Base-by-base conservation (phyloP, 140 eudicot species). In the Ambrosia hybrid region DNA sequence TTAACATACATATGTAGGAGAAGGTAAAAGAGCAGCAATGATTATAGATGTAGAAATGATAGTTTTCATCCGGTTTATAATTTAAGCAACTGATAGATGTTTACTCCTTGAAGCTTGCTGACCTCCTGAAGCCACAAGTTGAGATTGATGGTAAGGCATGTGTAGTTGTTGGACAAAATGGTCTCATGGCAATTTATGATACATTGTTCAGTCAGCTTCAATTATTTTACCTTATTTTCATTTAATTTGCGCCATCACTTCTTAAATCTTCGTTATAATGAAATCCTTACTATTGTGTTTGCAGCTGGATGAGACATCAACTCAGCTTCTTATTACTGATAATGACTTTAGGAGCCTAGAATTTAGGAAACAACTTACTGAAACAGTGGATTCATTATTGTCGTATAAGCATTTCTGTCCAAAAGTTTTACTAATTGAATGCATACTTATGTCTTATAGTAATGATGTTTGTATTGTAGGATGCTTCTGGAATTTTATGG, bases 101-200 rank as follows among this genome's bases (percentile, higher is more conserved):
- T 65, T 46, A 48, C 26, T 61, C 14, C 38, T 52, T 81, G 82
- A 80, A 93, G 98, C 74, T 93, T 75, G 96, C 96, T 16, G 98
- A 93, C 81, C 98, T 93, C 64, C 98, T 89, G 65, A 93, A 87
- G 49, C 98, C 98, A 51, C 98, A 93, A 78, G 80, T 78, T 67
- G 98, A 93, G 82, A 96, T 89, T 70, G 98, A 93, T 71, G 98
- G 98, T 15, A 93, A 93, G 78, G 96, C 98, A 36, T 93, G 98
- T 82, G 98, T 97, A 46, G 98, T 97, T 51, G 98, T 93, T 76
- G 98, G 98, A 21, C 26, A 21, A 21, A 21, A 21, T 21, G 26
- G 26, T 21, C 26, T 21, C 26, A 21, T 21, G 26, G 26, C 26
- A 21, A 21, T 21, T 21, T 21, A 21, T 21, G 26, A 21, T 21